Percentiles rank a stretch among this genome's conserved stretches.
Conservation (phyloP, 2,329 filamentous ascomycete genomes). For the Endothia cerciana region DNA sequence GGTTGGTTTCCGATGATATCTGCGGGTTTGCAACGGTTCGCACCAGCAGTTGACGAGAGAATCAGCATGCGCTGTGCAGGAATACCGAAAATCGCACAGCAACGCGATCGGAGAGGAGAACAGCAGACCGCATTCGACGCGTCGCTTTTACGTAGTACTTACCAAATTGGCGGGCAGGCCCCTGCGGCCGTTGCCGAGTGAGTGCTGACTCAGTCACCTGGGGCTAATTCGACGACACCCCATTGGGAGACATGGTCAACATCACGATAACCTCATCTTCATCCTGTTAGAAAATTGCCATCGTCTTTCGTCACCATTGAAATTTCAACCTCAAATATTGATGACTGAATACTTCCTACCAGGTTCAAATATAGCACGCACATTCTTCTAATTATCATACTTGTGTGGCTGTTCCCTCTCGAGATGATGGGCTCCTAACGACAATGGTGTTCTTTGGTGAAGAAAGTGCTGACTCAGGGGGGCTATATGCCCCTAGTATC, state of each 20-base stretch:
- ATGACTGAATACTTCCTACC: neutral
- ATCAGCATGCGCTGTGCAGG: neutral
- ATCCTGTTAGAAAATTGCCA: neutral
- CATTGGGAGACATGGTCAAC: neutral
- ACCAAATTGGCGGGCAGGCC: slow-evolving; percentile 9
- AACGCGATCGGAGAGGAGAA: neutral
- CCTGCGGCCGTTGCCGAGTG: neutral
- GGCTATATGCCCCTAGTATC: neutral
- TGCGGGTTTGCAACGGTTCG: neutral
- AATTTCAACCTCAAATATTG: neutral
- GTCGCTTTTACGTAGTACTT: slow-evolving; percentile 13
- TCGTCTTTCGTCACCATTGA: neutral
- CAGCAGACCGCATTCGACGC: slow-evolving; percentile 25
- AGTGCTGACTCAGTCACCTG: slow-evolving; percentile 2
- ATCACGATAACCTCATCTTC: neutral
- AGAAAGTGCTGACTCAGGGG: neutral
- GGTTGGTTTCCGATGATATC: neutral
- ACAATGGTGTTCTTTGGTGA: neutral
- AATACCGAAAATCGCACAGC: neutral
- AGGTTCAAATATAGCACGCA: neutral
- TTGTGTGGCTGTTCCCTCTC: neutral
- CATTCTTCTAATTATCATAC: neutral
- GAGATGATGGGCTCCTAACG: neutral
- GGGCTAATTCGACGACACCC: slow-evolving; percentile 6
- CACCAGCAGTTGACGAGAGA: neutral